phyloP scores from a whole-genome alignment of 202 grass and related monocot species.

The Carex sylvatica region DNA sequence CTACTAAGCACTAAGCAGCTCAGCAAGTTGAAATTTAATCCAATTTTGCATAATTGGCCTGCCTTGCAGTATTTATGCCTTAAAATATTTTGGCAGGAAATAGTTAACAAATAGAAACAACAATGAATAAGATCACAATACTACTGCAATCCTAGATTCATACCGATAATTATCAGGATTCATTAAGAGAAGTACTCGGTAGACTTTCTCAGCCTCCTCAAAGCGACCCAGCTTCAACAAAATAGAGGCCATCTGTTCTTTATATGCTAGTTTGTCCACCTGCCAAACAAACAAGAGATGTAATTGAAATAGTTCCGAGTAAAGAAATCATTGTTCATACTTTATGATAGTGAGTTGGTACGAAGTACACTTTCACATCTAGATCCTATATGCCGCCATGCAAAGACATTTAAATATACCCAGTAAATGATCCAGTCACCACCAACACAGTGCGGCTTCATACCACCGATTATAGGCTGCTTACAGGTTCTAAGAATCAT shows the following conservation, averaged over 20 bases:
- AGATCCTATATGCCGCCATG: neutral
- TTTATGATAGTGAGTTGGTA: neutral
- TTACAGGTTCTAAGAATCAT: neutral
- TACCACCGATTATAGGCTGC: neutral
- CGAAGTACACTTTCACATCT: neutral
- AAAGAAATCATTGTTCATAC: slow-evolving; percentile 13
- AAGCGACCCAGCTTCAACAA: slow-evolving; percentile 67
- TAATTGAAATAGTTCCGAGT: neutral
- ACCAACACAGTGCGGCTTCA: neutral
- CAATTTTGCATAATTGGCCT: neutral
- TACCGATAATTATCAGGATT: slow-evolving; percentile 99
- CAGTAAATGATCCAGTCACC: neutral
- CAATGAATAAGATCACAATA: neutral
- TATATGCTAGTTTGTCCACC: slow-evolving; percentile 92
- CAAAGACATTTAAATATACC: slow-evolving; percentile 9
- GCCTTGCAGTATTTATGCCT: neutral
- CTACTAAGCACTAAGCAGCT: neutral
- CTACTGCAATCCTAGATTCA: slow-evolving; percentile 16
- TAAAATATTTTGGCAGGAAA: neutral
- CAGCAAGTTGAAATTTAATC: neutral
- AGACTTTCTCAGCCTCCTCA: slow-evolving; percentile 81
- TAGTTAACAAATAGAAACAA: neutral
- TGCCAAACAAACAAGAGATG: slow-evolving; percentile 42
- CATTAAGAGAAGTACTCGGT: slow-evolving; percentile 89
- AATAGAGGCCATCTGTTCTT: slow-evolving; percentile 93